Base-by-base conservation (phyloP, 768 basidiomycete genomes). In the Termitomyces sp. region DNA sequence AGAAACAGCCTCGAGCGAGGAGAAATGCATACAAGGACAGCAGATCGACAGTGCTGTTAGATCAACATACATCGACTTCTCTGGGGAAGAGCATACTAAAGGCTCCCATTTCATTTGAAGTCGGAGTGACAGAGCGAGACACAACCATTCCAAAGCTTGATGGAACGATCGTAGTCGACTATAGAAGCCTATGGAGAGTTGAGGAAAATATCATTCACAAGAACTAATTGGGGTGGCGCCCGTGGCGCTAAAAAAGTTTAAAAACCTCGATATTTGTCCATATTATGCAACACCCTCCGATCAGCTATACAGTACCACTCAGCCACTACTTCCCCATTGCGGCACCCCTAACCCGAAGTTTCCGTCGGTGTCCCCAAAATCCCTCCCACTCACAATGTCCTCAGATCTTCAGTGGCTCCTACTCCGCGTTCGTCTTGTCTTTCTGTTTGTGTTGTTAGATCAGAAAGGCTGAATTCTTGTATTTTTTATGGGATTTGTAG, bases 391-490 rank as follows among this genome's bases (percentile, higher is more conserved):
- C 76, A 83, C 74, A 70, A 93, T 93, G 91, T 91, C 91, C 67
- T 69, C 76, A 78, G 92, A 95, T 72, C 90, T 96, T 73, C 83
- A 94, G 78, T 96, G 94, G 94, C 86, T 94, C 71, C 87, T 96
- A 60, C 74, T 91, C 71, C 90, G 90, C 69, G 90, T 91, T 68
- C 68, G 87, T 84, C 45, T 52, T 10, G 35, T 40, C 3, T 23
- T n/a, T 49, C 23, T 7, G 12, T 41, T 15, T 40, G 7, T 10
- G 9, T 43, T 57, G 6, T 23, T 37, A 8, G 14, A 8, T 42
- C 6, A 14, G 28, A 23, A 26, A 41, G 5, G n/a, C 58, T 55
- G 38, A 23, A 58, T 50, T n/a, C 28, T 54, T 55, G 9, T 6
- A 8, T 35, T 15, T 38, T 51, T n/a, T 12, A 5, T 45, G 26